Percentiles rank a stretch among this genome's conserved stretches.
Conservation (phyloP, 139 green algal genomes). For the Diplosphaera chodatii region DNA sequence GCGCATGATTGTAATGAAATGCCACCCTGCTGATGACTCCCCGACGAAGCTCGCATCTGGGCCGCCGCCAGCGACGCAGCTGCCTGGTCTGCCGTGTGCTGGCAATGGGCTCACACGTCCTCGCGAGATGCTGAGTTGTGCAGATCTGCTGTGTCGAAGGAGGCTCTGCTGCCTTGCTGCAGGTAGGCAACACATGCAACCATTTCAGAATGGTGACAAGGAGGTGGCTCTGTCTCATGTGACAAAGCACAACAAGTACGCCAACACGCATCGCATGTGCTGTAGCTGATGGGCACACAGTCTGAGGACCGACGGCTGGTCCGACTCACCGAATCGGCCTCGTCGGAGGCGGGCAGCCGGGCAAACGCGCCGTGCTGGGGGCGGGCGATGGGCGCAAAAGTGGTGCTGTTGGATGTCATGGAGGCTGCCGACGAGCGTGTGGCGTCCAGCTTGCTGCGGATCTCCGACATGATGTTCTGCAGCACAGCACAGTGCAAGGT, state of each 20-base stretch:
- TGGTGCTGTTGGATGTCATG: not conserved
- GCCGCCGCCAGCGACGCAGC: too few species aligned
- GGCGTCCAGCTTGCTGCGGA: not conserved
- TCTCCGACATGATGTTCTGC: not conserved
- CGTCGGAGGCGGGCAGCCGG: not conserved
- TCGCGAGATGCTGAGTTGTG: not conserved
- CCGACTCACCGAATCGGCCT: not conserved
- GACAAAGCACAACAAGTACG: not conserved
- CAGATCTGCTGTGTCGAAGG: not conserved
- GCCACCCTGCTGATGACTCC: too few species aligned
- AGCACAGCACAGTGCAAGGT: too few species aligned
- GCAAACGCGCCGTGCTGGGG: not conserved
- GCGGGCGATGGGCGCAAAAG: not conserved
- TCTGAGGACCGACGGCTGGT: too few species aligned
- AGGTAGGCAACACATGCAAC: not conserved
- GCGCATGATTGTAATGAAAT: too few species aligned
- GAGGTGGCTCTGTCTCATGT: not conserved
- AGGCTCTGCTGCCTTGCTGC: not conserved
- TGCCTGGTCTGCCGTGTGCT: constrained; percentile 1
- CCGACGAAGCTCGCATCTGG: too few species aligned
- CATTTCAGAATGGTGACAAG: not conserved
- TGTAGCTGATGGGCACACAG: too few species aligned
- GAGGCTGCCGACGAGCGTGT: not conserved
- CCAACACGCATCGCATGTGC: not conserved
- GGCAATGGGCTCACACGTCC: constrained; percentile 5